Evolutionary conservation across 2,329 filamentous ascomycete genomes (phyloP).

Genomic region (Aspergillus sp.): DNA sequence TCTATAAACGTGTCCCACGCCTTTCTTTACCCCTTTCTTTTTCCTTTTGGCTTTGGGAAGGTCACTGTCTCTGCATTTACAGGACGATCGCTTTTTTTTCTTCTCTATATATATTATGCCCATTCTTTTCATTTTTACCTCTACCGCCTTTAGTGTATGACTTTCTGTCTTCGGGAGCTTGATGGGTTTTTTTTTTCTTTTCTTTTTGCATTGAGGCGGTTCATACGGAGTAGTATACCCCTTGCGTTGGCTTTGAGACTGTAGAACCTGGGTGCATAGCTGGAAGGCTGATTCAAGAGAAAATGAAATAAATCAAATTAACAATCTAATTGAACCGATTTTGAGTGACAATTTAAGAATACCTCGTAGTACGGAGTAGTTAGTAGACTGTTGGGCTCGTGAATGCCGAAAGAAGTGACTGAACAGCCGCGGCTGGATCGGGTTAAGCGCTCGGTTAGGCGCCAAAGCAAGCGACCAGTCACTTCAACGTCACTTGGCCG

Average conservation of each 20-base stretch:
- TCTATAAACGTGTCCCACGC: conserved; percentile 26
- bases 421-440: conserved; percentile 14
- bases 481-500: conserved; percentile 25
- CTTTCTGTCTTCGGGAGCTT: conserved; percentile 18
- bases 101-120: conserved; percentile 15
- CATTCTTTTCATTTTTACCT: conserved; percentile 16
- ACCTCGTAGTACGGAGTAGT: neutral
- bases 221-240: conserved; percentile 31
- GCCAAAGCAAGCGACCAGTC: conserved; percentile 16
- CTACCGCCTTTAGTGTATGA: conserved; percentile 16
- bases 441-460: conserved; percentile 22
- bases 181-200: conserved; percentile 16
- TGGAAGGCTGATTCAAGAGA: conserved; percentile 7
- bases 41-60: conserved; percentile 18
- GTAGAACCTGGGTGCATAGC: conserved; percentile 12
- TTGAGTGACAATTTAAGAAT: neutral
- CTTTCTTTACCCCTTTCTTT: conserved; percentile 20
- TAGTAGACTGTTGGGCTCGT: neutral
- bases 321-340: conserved; percentile 3
- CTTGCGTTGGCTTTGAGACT: conserved; percentile 25
- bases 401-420: neutral
- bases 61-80: conserved; percentile 28
- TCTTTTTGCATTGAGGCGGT: conserved; percentile 30
- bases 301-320: conserved; percentile 3
- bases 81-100: conserved; percentile 20